phyloP scores from a whole-genome alignment of 164 flowering plant genomes.

The Chimonanthus salicifolius region DNA sequence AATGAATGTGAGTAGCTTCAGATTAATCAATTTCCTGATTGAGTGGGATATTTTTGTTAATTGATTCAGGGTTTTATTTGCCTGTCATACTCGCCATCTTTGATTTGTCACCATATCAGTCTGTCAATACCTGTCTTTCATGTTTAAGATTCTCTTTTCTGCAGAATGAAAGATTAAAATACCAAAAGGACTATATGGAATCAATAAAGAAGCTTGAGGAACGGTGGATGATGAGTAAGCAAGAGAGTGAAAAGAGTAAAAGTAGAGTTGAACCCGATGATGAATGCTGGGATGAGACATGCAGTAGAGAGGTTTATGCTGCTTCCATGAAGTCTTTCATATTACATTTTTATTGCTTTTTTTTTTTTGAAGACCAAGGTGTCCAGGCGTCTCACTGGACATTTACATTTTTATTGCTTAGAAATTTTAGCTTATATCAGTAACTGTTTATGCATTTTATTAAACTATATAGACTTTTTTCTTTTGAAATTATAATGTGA shows the following conservation, averaged over 20 bases:
- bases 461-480: too few species aligned
- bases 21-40: too few species aligned
- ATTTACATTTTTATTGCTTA: too few species aligned
- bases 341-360: neutral
- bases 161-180: slow-evolving; percentile 63
- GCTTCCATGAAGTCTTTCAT: neutral
- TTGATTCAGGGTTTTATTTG: neutral
- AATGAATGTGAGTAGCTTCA: too few species aligned
- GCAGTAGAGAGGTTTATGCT: slow-evolving; percentile 39
- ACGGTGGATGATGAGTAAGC: slow-evolving; percentile 47
- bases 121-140: neutral
- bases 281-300: slow-evolving; percentile 23
- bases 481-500: too few species aligned
- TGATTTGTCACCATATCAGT: too few species aligned
- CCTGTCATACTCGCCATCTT: neutral
- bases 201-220: slow-evolving; percentile 84
- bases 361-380: too few species aligned
- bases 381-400: too few species aligned
- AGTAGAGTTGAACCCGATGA: slow-evolving; percentile 17
- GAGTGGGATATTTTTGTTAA: too few species aligned
- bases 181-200: slow-evolving; percentile 74
- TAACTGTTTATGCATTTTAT: too few species aligned
- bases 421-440: too few species aligned
- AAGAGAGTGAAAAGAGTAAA: slow-evolving; percentile 32
- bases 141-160: neutral